These are phyloP conservation scores for Boletus subcaerulescens DNA, from an alignment of 768 basidiomycete species.

Conservation along the genomic window DNA sequence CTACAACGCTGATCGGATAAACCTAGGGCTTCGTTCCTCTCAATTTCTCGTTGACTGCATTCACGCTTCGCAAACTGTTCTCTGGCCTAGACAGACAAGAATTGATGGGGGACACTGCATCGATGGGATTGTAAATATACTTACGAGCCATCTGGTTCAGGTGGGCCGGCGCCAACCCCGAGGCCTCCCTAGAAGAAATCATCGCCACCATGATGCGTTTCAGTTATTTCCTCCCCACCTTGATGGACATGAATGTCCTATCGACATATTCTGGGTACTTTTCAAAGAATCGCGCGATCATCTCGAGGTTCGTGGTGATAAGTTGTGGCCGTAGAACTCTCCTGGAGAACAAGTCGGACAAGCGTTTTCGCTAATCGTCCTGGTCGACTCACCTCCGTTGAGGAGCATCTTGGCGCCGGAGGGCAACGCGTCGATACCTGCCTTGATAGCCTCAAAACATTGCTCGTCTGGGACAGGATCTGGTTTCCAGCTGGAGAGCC, in stretches of 20 bases:
- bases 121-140: neutral
- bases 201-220: neutral
- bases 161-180: neutral
- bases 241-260: conserved; percentile 36
- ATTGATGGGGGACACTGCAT: neutral
- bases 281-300: conserved; percentile 49
- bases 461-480: conserved; percentile 51
- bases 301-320: conserved; percentile 43
- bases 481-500: conserved; percentile 38
- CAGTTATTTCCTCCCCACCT: conserved; percentile 13
- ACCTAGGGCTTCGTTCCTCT: conserved; percentile 52
- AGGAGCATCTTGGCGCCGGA: conserved; percentile 46
- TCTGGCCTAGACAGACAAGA: conserved; percentile 22
- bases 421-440: conserved; percentile 42
- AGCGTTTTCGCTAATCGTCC: neutral
- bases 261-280: conserved; percentile 37
- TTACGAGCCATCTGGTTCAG: conserved; percentile 28
- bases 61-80: conserved; percentile 44
- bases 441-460: conserved; percentile 60
- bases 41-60: conserved; percentile 42
- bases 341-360: conserved; percentile 26
- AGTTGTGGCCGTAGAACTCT: conserved; percentile 55
- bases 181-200: conserved; percentile 9
- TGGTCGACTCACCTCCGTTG: conserved; percentile 41
- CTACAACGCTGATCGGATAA: conserved; percentile 55